These are phyloP conservation scores for Ogataea paradorogensis DNA, from an alignment of 805 yeast species.

Conservation along the genomic window DNA sequence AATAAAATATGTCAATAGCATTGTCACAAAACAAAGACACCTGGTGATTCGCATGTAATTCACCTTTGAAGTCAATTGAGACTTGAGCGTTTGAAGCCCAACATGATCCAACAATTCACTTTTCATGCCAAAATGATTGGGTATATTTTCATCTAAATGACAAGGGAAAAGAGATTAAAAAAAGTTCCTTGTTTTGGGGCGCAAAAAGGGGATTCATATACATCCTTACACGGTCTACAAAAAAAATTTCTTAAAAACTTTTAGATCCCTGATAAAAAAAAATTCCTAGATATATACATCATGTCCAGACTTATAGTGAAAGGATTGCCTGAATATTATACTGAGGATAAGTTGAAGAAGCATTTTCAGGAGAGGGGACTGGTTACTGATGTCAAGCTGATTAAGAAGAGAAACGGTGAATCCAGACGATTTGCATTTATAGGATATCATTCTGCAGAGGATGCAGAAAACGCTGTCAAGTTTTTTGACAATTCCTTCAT, in stretches of 20 bases:
- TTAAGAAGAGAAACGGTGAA: conserved; percentile 78
- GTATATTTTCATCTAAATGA: conserved; percentile 1
- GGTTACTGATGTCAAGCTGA: conserved; percentile 85
- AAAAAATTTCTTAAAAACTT: conserved; percentile 6
- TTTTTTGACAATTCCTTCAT: conserved; percentile 77
- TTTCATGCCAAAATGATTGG: conserved; percentile 13
- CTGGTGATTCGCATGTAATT: conserved; percentile 18
- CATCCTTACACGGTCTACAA: conserved; percentile 5
- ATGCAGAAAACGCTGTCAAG: conserved; percentile 74
- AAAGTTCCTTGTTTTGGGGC: conserved; percentile 5
- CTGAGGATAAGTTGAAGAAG: conserved; percentile 66
- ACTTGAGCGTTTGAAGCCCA: conserved; percentile 17
- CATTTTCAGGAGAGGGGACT: conserved; percentile 57
- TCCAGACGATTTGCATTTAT: conserved; percentile 92
- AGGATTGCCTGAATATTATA: conserved; percentile 75
- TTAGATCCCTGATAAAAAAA: conserved; percentile 2
- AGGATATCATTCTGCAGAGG: conserved; percentile 71
- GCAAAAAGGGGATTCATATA: conserved; percentile 10
- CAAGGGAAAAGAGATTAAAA: conserved; percentile 1
- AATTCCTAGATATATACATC: background rate
- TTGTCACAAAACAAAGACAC: conserved; percentile 21
- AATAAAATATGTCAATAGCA: conserved; percentile 19
- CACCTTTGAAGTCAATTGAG: conserved; percentile 5
- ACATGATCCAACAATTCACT: conserved; percentile 23
- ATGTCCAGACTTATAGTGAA: conserved; percentile 91